Evolutionary conservation across 2,329 filamentous ascomycete species (phyloP).

Genomic region (Dactylonectria estremocensis): DNA sequence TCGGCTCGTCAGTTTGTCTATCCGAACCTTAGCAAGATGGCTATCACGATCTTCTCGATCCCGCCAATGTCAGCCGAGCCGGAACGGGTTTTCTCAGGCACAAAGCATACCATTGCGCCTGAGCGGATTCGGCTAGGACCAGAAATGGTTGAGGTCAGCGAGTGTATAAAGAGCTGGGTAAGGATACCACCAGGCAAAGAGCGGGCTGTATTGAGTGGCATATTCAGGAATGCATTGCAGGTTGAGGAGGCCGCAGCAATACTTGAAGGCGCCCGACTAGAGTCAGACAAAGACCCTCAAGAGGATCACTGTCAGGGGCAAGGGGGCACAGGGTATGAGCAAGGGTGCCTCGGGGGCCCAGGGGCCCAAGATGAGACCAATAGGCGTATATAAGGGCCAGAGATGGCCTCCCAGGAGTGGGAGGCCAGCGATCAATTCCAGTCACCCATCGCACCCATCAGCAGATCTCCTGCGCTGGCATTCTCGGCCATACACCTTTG

Average conservation of each 20-base stretch:
- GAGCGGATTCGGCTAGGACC: constrained; percentile 26
- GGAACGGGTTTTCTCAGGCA: constrained; percentile 29
- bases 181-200: constrained; percentile 9
- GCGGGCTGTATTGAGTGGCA: constrained; percentile 6
- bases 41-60: constrained; percentile 28
- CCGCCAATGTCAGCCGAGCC: constrained; percentile 32
- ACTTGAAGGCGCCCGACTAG: constrained; percentile 3
- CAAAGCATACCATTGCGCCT: constrained; percentile 28
- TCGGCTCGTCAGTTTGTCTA: constrained; percentile 22
- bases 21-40: constrained; percentile 28
- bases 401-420: no score
- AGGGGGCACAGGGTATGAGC: no score
- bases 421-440: no score
- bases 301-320: no score
- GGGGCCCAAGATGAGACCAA: no score
- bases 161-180: constrained; percentile 22
- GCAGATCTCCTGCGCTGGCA: no score
- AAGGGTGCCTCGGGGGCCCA: no score
- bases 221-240: constrained; percentile 8
- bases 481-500: no score
- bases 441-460: no score
- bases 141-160: constrained; percentile 21
- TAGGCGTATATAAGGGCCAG: no score
- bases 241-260: constrained; percentile 9
- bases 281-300: constrained; percentile 3